Conservation (phyloP, 164 flowering plant species). For the Aristolochia contorta region DNA sequence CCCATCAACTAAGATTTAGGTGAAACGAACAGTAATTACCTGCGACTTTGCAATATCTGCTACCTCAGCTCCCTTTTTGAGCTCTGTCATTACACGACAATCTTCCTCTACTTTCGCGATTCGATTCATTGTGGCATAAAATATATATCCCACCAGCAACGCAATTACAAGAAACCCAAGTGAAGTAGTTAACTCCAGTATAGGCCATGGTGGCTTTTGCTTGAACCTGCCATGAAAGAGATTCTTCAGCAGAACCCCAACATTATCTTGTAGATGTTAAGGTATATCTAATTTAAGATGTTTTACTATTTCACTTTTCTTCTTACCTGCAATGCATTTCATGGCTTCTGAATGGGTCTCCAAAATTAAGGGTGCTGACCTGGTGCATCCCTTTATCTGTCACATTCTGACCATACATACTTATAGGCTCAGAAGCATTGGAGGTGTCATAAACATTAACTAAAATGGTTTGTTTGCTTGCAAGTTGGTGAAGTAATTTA, state of each 20-base stretch:
- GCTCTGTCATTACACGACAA: slow-evolving; percentile 62
- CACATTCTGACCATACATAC: slow-evolving; percentile 73
- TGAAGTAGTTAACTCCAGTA: slow-evolving; percentile 51
- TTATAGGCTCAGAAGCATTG: slow-evolving; percentile 55
- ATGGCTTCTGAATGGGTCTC: slow-evolving; percentile 88
- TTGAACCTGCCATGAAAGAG: slow-evolving; percentile 51
- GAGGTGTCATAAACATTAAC: slow-evolving; percentile 91
- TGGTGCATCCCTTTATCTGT: slow-evolving; percentile 34
- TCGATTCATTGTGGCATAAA: slow-evolving; percentile 66
- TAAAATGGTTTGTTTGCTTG: slow-evolving; percentile 82
- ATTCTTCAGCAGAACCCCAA: background rate
- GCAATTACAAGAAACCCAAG: slow-evolving; percentile 62
- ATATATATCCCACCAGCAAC: slow-evolving; percentile 62
- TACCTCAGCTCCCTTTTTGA: slow-evolving; percentile 76
- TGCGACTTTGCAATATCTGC: slow-evolving; percentile 92
- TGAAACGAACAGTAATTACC: slow-evolving; percentile 15
- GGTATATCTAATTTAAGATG: background rate
- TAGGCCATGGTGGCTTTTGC: slow-evolving; percentile 69
- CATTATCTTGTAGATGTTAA: background rate
- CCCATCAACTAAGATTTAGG: too few relatives aligned
- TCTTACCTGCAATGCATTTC: slow-evolving; percentile 94
- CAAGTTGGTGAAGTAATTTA: slow-evolving; percentile 87
- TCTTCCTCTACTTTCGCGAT: slow-evolving; percentile 83
- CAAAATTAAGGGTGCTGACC: slow-evolving; percentile 68
- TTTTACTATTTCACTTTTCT: slow-evolving; percentile 1